Evolutionary conservation across 352 stramenopile genomes (phyloP).

Genomic region (Phytophthora meadii): DNA sequence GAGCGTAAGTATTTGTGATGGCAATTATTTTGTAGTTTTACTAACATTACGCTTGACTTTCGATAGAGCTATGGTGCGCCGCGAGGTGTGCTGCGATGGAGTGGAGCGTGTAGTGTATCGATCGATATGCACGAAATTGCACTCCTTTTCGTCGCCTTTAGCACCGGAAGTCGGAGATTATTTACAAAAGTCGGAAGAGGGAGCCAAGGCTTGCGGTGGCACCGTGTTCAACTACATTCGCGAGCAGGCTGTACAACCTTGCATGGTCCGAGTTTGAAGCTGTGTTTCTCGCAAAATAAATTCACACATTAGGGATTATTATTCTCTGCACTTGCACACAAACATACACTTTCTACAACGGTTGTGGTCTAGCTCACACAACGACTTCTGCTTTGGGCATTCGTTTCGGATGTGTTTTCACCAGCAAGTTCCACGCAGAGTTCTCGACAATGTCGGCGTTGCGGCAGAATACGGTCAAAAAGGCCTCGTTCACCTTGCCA

Average conservation of each 20-base stretch:
- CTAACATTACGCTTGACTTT: slow-evolving; percentile 30
- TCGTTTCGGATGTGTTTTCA: slow-evolving; percentile 59
- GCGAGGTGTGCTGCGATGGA: slow-evolving; percentile 40
- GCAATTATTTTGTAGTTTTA: slow-evolving; percentile 2
- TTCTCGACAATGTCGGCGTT: slow-evolving; percentile 77
- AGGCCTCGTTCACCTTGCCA: slow-evolving; percentile 79
- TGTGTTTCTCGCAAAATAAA: slow-evolving; percentile 10
- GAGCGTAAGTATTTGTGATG: slow-evolving; percentile 35
- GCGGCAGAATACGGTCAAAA: slow-evolving; percentile 80
- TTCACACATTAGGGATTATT: slow-evolving; percentile 30
- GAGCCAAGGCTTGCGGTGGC: slow-evolving; percentile 45
- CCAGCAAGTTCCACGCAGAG: slow-evolving; percentile 63
- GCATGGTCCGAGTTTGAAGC: slow-evolving; percentile 21
- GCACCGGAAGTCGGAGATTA: slow-evolving; percentile 32
- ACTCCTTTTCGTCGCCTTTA: slow-evolving; percentile 29
- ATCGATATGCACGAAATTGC: slow-evolving; percentile 42
- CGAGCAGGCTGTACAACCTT: slow-evolving; percentile 19
- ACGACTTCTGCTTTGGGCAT: slow-evolving; percentile 35
- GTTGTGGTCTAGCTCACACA: slow-evolving; percentile 22
- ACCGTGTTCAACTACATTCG: slow-evolving; percentile 55
- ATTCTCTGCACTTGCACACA: slow-evolving; percentile 16
- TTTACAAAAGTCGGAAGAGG: slow-evolving; percentile 31
- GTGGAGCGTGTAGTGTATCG: slow-evolving; percentile 42
- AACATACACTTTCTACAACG: not conserved
- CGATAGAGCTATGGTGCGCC: slow-evolving; percentile 40